Percentiles rank a stretch among this genome's conserved stretches.
Conservation (phyloP, 139 green algal species). For the Micractinium conductrix region DNA sequence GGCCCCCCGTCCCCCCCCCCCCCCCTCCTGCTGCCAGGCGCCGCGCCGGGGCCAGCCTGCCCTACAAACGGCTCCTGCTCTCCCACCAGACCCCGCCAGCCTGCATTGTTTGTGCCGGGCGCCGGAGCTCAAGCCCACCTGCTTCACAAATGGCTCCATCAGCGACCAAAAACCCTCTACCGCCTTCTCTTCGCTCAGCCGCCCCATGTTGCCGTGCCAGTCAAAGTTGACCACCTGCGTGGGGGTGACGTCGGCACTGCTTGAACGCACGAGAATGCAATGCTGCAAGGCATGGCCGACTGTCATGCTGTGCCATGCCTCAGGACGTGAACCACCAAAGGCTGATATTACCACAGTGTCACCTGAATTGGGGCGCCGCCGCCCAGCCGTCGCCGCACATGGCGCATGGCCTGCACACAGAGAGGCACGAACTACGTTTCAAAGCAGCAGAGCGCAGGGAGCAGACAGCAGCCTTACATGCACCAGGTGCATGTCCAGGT, state of each 20-base stretch:
- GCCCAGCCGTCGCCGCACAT: slow-evolving; percentile 58
- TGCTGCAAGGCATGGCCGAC: too few relatives aligned
- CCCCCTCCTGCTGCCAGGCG: not conserved
- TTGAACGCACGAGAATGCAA: too few relatives aligned
- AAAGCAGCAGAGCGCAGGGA: not conserved
- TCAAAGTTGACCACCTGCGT: slow-evolving; percentile 88
- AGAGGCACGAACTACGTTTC: not conserved
- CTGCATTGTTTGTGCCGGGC: too few relatives aligned
- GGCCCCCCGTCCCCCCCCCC: not conserved
- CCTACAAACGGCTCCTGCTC: too few relatives aligned
- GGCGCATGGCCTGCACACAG: slow-evolving; percentile 53
- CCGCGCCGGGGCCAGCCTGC: too few relatives aligned
- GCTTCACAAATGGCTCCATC: slow-evolving; percentile 58
- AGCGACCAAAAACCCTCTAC: slow-evolving; percentile 92
- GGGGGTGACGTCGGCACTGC: too few relatives aligned
- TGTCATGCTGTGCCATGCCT: too few relatives aligned
- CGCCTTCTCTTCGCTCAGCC: slow-evolving; percentile 82
- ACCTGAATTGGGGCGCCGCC: slow-evolving; percentile 13
- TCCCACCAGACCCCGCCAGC: too few relatives aligned
- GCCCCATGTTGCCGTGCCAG: slow-evolving; percentile 95
- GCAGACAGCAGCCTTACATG: not conserved
- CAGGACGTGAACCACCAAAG: too few relatives aligned
- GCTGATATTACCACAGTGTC: too few relatives aligned
- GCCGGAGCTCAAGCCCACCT: slow-evolving; percentile 15
- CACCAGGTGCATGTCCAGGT: not conserved